These are phyloP conservation scores for Calonectria pteridis DNA, from an alignment of 2,329 filamentous ascomycete species.

Conservation along the genomic window DNA sequence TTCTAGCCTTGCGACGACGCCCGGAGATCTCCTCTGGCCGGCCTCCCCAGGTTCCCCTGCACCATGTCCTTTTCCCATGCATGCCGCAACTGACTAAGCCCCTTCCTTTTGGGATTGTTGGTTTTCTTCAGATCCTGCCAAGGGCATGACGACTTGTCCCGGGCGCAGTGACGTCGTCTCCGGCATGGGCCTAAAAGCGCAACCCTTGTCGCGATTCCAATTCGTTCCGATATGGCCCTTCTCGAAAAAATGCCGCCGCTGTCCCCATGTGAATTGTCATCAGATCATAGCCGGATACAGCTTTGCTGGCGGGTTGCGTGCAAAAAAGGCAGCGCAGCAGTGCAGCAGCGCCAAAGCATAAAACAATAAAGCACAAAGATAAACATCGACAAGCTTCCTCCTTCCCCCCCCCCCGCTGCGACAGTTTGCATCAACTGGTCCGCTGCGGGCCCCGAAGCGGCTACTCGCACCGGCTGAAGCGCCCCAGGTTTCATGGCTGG, in stretches of 20 bases:
- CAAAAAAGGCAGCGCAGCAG: background rate
- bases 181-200: conserved; percentile 9
- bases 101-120: background rate
- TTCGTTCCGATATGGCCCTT: conserved; percentile 15
- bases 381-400: conserved; percentile 1
- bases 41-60: background rate
- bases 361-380: conserved; percentile 12
- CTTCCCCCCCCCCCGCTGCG: background rate
- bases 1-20: background rate
- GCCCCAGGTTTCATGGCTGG: conserved; percentile 38
- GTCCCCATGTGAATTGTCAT: background rate
- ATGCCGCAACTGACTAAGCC: conserved; percentile 25
- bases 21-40: background rate
- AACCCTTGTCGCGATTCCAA: conserved; percentile 22
- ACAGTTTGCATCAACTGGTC: background rate
- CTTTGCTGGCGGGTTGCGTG: background rate
- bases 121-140: conserved; percentile 1
- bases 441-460: conserved; percentile 9
- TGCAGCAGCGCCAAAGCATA: conserved; percentile 1
- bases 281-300: background rate
- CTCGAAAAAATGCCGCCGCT: background rate
- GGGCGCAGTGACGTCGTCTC: conserved; percentile 18
- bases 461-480: conserved; percentile 31
- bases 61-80: background rate
- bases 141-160: conserved; percentile 13